These are phyloP conservation scores for Tricladium varicosporioides DNA, from an alignment of 2,329 filamentous ascomycete genomes.

Conservation along the genomic window DNA sequence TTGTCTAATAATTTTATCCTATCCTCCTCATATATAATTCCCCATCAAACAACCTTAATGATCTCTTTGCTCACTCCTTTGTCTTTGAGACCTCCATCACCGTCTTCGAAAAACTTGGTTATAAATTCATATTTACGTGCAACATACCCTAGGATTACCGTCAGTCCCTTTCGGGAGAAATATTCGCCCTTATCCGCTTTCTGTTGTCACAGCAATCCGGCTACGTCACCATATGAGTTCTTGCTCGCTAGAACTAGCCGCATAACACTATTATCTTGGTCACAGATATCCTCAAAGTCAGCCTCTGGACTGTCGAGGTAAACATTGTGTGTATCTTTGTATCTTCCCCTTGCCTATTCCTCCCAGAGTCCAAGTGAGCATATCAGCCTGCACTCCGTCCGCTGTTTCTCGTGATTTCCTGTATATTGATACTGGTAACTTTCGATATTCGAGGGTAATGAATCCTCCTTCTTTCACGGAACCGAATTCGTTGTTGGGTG, in stretches of 20 bases:
- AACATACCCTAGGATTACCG: no score
- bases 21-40: no score
- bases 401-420: background rate
- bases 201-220: background rate
- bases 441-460: background rate
- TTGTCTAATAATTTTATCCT: no score
- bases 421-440: background rate
- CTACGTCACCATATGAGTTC: background rate
- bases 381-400: background rate
- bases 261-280: background rate
- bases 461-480: constrained; percentile 5
- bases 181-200: background rate
- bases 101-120: no score
- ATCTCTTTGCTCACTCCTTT: no score
- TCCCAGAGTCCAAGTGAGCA: background rate
- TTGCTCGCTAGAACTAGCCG: background rate
- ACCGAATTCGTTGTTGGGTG: constrained; percentile 7
- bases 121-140: no score
- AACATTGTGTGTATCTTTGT: background rate
- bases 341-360: background rate
- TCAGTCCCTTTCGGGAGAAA: background rate
- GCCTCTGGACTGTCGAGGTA: background rate
- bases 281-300: background rate
- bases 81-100: no score
- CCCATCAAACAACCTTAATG: no score